Base-by-base conservation (phyloP, 148 eudicot species). In the Chenopodium quinoa region DNA sequence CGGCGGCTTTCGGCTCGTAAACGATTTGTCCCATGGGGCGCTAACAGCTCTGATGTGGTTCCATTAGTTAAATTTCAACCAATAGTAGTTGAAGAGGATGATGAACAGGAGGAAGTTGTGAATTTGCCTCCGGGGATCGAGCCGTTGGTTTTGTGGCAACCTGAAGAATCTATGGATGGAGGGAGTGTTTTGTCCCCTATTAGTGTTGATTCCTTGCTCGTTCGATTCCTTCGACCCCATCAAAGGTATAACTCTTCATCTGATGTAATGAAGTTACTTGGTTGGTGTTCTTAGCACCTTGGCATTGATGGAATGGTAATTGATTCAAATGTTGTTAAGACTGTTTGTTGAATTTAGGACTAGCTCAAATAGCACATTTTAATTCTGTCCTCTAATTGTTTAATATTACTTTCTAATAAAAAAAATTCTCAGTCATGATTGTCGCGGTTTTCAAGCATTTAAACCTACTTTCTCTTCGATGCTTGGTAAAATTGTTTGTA, bases 11-110 rank as follows among this genome's bases (percentile, higher is more conserved):
- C 82, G 81, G 98, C 98, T 79, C 97, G 98, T 54, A 97, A 92
- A 82, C 82, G 97, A 47, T 97, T 97, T 79, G 91, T 97, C 14
- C 99, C 99, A 2, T 97, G 99, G 99, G 92, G 98, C 3, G 87
- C 94, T 25, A 84, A 90, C 27, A 88, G 87, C 71, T 90, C 93
- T 40, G 87, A 47, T 5, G 58, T 86, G 69, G 79, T 4, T 12
- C 32, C 77, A 14, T 11, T 29, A 14, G 62, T 50, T 10, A 50
- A 16, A 14, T 48, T 89, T 79, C 80, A 88, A 40, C 82, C 90
- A 60, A 76, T 71, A 9, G 54, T 32, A 70, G 79, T 83, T 75
- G 73, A 48, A n/a, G 90, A 84, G 83, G 84, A 86, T 78, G 90
- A 86, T 76, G 88, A 81, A 22, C 90, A 91, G 81, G 90, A 94